These are phyloP conservation scores for Pseudonitzschia pungens DNA, from an alignment of 108 stramenopile genomes.

Conservation along the genomic window DNA sequence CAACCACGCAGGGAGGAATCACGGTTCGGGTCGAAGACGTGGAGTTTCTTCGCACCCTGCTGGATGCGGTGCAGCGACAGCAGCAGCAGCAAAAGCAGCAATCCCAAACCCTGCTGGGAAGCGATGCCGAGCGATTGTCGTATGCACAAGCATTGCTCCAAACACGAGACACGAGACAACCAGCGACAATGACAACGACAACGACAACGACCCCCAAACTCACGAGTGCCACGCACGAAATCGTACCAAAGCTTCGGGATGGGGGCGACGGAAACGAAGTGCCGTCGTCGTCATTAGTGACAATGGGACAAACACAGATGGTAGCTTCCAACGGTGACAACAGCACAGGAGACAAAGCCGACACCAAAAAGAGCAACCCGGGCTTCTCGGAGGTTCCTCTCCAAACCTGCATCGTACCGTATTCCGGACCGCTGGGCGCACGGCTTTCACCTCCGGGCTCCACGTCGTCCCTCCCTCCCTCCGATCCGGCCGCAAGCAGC, in stretches of 20 bases:
- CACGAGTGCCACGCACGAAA: too few species aligned
- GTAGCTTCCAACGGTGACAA: neutral
- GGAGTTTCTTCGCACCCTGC: conserved; percentile 35
- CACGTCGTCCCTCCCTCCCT: conserved; percentile 30
- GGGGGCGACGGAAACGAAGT: too few species aligned
- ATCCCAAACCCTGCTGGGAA: neutral
- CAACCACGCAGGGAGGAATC: conserved; percentile 17
- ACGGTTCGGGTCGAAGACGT: conserved; percentile 65
- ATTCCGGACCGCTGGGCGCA: conserved; percentile 35
- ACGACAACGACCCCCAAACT: too few species aligned
- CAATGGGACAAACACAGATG: neutral
- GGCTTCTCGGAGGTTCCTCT: conserved; percentile 40
- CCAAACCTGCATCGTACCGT: conserved; percentile 72
- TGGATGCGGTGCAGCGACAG: conserved; percentile 27
- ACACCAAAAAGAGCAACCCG: conserved; percentile 14
- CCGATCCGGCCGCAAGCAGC: conserved; percentile 24
- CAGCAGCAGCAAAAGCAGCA: conserved; percentile 9
- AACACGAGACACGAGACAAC: neutral
- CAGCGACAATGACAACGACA: neutral
- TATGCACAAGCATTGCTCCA: conserved; percentile 36
- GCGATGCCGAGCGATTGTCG: conserved; percentile 17
- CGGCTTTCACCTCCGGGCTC: conserved; percentile 11
- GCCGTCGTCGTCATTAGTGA: neutral
- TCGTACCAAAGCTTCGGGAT: too few species aligned
- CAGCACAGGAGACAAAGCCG: neutral